A percentile compares a stretch with the other conserved stretches of the same genome.
Conservation (phyloP, 106 monocot genomes). For the Dendrobium nobile region DNA sequence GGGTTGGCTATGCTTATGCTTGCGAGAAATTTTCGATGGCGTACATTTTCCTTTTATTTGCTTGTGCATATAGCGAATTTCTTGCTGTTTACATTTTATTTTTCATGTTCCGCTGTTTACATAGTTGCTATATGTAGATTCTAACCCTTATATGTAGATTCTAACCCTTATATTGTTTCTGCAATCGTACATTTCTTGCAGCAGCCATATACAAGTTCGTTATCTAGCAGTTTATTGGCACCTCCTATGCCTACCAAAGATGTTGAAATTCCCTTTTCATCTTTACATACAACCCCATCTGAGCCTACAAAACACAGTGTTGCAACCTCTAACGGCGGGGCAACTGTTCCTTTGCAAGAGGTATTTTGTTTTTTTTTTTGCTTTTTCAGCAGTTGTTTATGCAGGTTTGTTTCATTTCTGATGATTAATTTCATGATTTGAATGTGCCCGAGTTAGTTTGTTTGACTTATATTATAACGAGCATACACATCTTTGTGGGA, state of each 20-base stretch:
- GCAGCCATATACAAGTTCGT: constrained; percentile 63
- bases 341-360: constrained; percentile 59
- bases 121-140: too few relatives aligned
- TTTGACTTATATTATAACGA: neutral
- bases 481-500: neutral
- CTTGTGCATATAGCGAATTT: too few relatives aligned
- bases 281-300: constrained; percentile 45
- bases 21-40: too few relatives aligned
- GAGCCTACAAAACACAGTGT: constrained; percentile 61
- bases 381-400: neutral
- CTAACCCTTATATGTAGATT: neutral
- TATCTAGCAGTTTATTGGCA: constrained; percentile 48
- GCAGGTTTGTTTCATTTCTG: neutral
- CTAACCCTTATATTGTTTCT: neutral
- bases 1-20: too few relatives aligned
- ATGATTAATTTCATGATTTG: neutral
- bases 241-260: constrained; percentile 43
- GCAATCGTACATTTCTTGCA: constrained; percentile 23
- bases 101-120: too few relatives aligned
- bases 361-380: constrained; percentile 17
- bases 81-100: too few relatives aligned
- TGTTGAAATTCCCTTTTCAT: constrained; percentile 60
- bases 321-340: constrained; percentile 37
- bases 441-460: neutral
- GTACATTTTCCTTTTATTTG: too few relatives aligned